A percentile compares a stretch with the other conserved stretches of the same genome.
phyloP scores from a whole-genome alignment of 345 rosid genomes.

The Tarenaya hassleriana region DNA sequence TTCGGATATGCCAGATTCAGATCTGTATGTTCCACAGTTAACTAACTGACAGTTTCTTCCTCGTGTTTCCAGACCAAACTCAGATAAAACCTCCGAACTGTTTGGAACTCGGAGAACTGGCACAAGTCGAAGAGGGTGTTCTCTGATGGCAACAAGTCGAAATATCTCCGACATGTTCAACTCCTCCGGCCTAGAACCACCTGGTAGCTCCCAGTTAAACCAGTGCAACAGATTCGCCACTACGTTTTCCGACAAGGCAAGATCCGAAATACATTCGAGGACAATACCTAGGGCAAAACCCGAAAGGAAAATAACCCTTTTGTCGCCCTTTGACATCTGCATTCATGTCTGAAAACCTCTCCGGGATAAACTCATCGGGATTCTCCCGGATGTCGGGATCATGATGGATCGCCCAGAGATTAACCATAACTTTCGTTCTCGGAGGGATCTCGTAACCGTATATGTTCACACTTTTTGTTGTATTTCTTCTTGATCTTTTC shows the following conservation, averaged over 20 bases:
- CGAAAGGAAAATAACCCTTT: conserved; percentile 22
- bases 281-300: conserved; percentile 26
- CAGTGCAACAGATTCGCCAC: conserved; percentile 21
- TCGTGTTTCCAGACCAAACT: not conserved
- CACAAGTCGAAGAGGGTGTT: conserved; percentile 32
- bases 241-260: conserved; percentile 16
- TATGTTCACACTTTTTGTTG: conserved; percentile 14
- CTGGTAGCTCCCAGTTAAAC: conserved; percentile 27
- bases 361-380: conserved; percentile 27
- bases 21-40: conserved; percentile 46
- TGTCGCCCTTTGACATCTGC: conserved; percentile 23
- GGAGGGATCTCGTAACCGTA: conserved; percentile 13
- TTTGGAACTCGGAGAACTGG: conserved; percentile 13
- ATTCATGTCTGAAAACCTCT: conserved; percentile 19
- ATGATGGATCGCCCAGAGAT: conserved; percentile 21
- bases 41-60: too few relatives aligned
- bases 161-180: conserved; percentile 21
- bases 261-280: conserved; percentile 25
- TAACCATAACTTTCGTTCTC: conserved; percentile 21
- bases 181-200: conserved; percentile 19
- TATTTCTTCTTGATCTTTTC: conserved; percentile 28
- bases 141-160: conserved; percentile 21
- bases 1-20: conserved; percentile 78
- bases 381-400: conserved; percentile 28
- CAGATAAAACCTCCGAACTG: not conserved